Evolutionary conservation across 768 basidiomycete genomes (phyloP).

Genomic region (Leccinum fibrillosum): DNA sequence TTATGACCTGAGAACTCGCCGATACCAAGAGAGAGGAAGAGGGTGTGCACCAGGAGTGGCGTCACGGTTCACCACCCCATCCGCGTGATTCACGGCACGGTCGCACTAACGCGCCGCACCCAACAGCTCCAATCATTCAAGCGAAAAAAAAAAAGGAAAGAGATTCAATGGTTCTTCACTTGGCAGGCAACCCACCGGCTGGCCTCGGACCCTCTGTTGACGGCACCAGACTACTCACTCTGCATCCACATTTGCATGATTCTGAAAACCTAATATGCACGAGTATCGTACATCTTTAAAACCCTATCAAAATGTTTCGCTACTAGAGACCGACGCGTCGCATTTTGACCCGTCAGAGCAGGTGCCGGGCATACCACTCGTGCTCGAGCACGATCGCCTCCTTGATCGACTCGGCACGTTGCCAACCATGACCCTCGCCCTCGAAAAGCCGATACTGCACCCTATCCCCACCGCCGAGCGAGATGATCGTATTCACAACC

Average conservation of each 20-base stretch:
- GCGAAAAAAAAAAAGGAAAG: too few relatives aligned
- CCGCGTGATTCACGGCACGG: too few relatives aligned
- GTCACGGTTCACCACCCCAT: too few relatives aligned
- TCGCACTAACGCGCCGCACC: too few relatives aligned
- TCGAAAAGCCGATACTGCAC: slow-evolving; percentile 40
- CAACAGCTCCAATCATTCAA: too few relatives aligned
- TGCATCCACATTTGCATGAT: not conserved
- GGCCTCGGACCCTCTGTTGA: too few relatives aligned
- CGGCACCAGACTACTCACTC: too few relatives aligned
- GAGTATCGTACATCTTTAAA: not conserved
- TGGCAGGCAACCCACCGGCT: too few relatives aligned
- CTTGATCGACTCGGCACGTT: slow-evolving; percentile 35
- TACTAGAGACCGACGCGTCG: not conserved
- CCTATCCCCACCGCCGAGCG: slow-evolving; percentile 16
- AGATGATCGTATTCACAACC: slow-evolving; percentile 28
- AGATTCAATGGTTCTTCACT: not conserved
- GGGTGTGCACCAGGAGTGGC: too few relatives aligned
- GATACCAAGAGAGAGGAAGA: too few relatives aligned
- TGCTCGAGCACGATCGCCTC: slow-evolving; percentile 35
- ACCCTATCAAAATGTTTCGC: not conserved
- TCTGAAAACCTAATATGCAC: not conserved
- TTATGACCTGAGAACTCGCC: too few relatives aligned
- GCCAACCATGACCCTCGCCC: slow-evolving; percentile 45
- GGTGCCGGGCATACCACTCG: slow-evolving; percentile 31
- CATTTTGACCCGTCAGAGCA: slow-evolving; percentile 4